Evolutionary conservation across 106 monocot species (phyloP), one percentile per base, ranked within the genome.

Genomic region (Phalaenopsis aphrodite): DNA sequence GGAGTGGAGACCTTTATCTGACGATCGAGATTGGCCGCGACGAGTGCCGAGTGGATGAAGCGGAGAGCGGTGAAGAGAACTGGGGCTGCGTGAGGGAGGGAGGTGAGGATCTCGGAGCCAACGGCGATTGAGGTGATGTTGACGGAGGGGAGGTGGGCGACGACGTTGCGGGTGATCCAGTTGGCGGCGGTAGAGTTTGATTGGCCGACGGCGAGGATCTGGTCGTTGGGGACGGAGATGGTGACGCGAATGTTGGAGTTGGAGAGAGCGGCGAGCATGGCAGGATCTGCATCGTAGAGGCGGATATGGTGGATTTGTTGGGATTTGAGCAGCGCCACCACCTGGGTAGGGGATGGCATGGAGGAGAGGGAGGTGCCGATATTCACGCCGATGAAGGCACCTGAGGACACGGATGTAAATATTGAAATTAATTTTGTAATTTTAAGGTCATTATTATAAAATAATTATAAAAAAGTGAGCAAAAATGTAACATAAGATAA

Each of bases 171-270:
- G 41, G 89, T 19, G 69, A 99, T 92, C 98, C 98, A 99, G 82
- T 90, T 91, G 85, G 92, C 94, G 1, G 94, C 98, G 2, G 98
- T 99, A 79, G 88, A 86, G 43, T 99, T 99, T 74, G 98, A 99
- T 83, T 92, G 90, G 45, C 94, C 94, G 24, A 99, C 78, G 71
- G 85, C 94, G 24, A 99, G 94, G 72, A 99, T 90, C 81, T 94
- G 94, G 79, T 99, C 94, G 58, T 99, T 99, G 5, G 98, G 98
- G 30, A 99, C 91, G 8, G 98, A 87, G 55, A 99, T 84, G 11
- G 86, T 84, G 41, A 99, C 94, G 42, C 79, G 78, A 80, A 99
- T 91, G 81, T 92, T 92, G 8, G 89, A 75, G 84, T 86, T 85
- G 14, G 92, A 84, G n/a, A 99, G 89, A 18, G 94, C 98, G 1